A percentile compares a stretch with the other conserved stretches of the same genome.
These are phyloP conservation scores for Populus hybrid DNA, from an alignment of 441 rosid genomes.

Conservation along the genomic window DNA sequence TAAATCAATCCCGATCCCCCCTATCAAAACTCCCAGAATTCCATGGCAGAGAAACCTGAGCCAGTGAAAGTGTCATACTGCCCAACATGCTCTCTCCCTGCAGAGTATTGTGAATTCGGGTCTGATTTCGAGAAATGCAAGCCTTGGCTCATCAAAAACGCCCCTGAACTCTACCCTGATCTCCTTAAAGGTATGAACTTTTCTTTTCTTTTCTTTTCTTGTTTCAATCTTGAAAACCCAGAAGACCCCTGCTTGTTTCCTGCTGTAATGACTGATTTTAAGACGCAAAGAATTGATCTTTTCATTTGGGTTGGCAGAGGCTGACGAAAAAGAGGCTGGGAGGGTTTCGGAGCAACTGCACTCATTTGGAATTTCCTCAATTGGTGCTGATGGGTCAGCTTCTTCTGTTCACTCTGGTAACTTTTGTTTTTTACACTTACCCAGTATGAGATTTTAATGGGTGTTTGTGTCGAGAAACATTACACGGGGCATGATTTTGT, in stretches of 20 bases:
- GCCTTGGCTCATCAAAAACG: slow-evolving; percentile 84
- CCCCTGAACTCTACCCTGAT: slow-evolving; percentile 84
- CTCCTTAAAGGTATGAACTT: slow-evolving; percentile 46
- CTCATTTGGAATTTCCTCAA: slow-evolving; percentile 48
- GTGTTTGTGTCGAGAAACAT: neutral
- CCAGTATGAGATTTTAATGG: neutral
- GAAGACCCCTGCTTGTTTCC: neutral
- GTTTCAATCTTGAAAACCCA: neutral
- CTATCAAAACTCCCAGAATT: neutral
- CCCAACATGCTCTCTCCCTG: slow-evolving; percentile 69
- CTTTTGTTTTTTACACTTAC: neutral
- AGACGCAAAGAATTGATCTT: neutral
- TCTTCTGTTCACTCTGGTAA: slow-evolving; percentile 16
- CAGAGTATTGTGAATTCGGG: slow-evolving; percentile 89
- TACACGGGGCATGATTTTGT: neutral
- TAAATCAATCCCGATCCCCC: neutral
- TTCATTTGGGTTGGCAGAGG: slow-evolving; percentile 27
- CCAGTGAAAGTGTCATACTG: slow-evolving; percentile 76
- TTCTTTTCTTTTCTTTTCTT: too few species aligned
- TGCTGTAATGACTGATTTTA: neutral
- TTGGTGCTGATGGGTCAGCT: slow-evolving; percentile 27
- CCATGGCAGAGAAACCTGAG: slow-evolving; percentile 81
- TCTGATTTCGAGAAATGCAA: slow-evolving; percentile 88
- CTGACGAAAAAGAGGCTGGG: slow-evolving; percentile 41
- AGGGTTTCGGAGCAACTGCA: slow-evolving; percentile 41